phyloP scores from a whole-genome alignment of 2,329 filamentous ascomycete genomes.

The Ophiocordyceps camponoti-leonardi region DNA sequence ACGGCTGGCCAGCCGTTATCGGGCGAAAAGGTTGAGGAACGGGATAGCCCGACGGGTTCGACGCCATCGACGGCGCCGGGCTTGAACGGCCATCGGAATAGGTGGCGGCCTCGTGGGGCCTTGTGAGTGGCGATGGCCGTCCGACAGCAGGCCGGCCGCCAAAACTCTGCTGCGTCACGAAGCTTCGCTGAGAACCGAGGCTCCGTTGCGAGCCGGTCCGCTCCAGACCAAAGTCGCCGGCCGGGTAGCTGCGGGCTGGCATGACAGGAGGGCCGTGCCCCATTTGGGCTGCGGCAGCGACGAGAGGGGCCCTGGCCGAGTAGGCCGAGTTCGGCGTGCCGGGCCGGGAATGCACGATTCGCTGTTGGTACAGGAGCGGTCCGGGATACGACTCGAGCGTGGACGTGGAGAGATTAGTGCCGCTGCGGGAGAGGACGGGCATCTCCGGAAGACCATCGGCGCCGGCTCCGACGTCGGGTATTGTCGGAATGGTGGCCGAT shows the following conservation, averaged over 20 bases:
- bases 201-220: slow-evolving; percentile 18
- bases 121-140: slow-evolving; percentile 4
- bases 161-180: background rate
- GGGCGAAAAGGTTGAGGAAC: slow-evolving; percentile 5
- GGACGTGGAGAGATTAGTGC: slow-evolving; percentile 47
- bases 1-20: slow-evolving; percentile 9
- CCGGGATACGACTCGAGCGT: slow-evolving; percentile 36
- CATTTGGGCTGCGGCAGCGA: slow-evolving; percentile 43
- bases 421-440: slow-evolving; percentile 40
- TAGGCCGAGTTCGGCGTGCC: slow-evolving; percentile 42
- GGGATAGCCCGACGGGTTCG: slow-evolving; percentile 7
- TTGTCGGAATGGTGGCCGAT: slow-evolving; percentile 50
- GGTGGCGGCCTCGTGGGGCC: slow-evolving; percentile 11
- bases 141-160: slow-evolving; percentile 1
- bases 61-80: slow-evolving; percentile 12
- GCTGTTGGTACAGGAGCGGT: slow-evolving; percentile 37
- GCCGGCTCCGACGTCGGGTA: slow-evolving; percentile 24
- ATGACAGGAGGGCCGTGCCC: slow-evolving; percentile 26
- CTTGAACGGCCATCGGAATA: slow-evolving; percentile 15
- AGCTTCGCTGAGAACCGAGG: slow-evolving; percentile 7
- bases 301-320: slow-evolving; percentile 44
- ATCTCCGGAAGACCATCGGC: slow-evolving; percentile 35
- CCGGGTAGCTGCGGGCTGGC: slow-evolving; percentile 15
- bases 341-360: slow-evolving; percentile 26
- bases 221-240: slow-evolving; percentile 6